These are phyloP conservation scores for Candida germanica DNA, from an alignment of 805 yeast genomes.

Conservation along the genomic window DNA sequence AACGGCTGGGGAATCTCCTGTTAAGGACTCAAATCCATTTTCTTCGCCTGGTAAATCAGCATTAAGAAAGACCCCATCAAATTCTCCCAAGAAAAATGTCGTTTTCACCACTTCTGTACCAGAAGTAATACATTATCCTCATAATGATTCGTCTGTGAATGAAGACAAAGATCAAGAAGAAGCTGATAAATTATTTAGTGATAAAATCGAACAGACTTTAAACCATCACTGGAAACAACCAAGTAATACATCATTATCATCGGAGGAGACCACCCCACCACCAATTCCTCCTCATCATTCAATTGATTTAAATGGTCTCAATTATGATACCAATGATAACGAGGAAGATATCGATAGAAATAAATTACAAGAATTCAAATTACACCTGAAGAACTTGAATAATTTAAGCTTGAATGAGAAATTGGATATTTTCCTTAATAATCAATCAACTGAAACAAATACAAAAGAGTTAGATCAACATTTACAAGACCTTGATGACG, in stretches of 20 bases:
- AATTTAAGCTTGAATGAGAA: conserved; percentile 42
- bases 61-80: conserved; percentile 26
- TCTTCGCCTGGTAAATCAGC: conserved; percentile 39
- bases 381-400: conserved; percentile 25
- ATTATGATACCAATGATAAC: conserved; percentile 6
- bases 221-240: conserved; percentile 16
- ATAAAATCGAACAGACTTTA: conserved; percentile 18
- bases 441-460: conserved; percentile 6
- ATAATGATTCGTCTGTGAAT: conserved; percentile 4
- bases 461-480: conserved; percentile 33
- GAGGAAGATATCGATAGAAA: conserved; percentile 16
- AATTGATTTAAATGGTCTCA: conserved; percentile 8
- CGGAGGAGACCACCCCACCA: conserved; percentile 20
- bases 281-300: conserved; percentile 31
- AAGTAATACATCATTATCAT: conserved; percentile 9
- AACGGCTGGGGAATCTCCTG: not conserved
- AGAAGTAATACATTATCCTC: conserved; percentile 29
- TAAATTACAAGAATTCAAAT: conserved; percentile 16
- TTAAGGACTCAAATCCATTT: conserved; percentile 4
- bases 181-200: conserved; percentile 9
- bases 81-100: conserved; percentile 40
- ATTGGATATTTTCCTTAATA: conserved; percentile 38
- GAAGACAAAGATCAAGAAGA: conserved; percentile 8
- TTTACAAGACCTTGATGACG: conserved; percentile 26
- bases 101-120: conserved; percentile 30